phyloP scores from a whole-genome alignment of 768 basidiomycete genomes.

The Mrakia hoshinonis region DNA sequence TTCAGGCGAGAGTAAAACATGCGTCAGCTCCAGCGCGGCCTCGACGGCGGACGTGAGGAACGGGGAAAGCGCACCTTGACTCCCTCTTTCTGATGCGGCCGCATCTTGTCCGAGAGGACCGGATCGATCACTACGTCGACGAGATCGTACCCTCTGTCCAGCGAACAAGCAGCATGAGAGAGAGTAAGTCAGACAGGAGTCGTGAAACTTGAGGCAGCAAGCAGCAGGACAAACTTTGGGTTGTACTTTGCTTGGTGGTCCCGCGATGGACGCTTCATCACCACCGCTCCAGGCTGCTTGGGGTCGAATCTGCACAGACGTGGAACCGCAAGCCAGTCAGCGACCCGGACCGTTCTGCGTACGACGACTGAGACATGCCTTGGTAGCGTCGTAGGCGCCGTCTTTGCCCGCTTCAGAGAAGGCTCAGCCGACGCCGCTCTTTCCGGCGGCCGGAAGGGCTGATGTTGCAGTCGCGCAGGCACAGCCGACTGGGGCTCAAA shows the following conservation, averaged over 20 bases:
- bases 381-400: not conserved
- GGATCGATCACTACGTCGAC: conserved; percentile 81
- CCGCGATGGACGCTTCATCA: conserved; percentile 70
- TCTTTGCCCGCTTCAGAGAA: not conserved
- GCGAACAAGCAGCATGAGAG: not conserved
- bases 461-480: not conserved
- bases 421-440: not conserved
- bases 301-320: conserved; percentile 53
- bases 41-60: not conserved
- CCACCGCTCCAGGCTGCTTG: conserved; percentile 57
- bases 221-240: conserved; percentile 50
- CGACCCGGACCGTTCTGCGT: not conserved
- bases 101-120: conserved; percentile 60
- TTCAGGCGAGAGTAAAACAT: conserved; percentile 31
- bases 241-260: conserved; percentile 61
- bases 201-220: not conserved
- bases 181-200: conserved; percentile 41
- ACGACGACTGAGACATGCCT: not conserved
- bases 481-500: not conserved
- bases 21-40: not conserved
- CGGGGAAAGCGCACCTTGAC: conserved; percentile 36
- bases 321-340: not conserved
- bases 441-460: not conserved
- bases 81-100: conserved; percentile 86
- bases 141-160: conserved; percentile 52